Percentiles rank a stretch among this genome's conserved stretches.
These are phyloP conservation scores for Pleodorina starrii DNA, from an alignment of 139 green algal species.

Conservation along the genomic window DNA sequence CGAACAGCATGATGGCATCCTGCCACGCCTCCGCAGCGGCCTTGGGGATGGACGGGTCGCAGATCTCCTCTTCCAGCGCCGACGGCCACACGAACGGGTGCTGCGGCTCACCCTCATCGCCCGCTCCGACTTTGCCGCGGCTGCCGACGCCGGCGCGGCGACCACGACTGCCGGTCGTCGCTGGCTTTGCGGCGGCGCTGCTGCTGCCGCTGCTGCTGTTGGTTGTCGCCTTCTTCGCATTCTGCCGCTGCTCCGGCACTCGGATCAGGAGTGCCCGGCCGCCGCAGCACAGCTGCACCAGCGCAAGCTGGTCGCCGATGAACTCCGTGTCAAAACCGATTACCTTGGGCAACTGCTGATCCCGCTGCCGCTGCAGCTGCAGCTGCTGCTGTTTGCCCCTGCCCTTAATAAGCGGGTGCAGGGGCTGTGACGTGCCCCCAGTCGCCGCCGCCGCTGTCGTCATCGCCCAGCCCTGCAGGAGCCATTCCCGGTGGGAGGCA, in stretches of 20 bases:
- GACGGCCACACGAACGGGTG: not conserved
- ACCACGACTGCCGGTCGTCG: not conserved
- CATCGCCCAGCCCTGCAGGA: not conserved
- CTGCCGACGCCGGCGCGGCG: not conserved
- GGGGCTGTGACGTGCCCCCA: too few species aligned
- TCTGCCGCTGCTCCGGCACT: not conserved
- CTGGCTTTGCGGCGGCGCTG: not conserved
- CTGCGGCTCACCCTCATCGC: too few species aligned
- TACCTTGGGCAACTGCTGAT: not conserved
- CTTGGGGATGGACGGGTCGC: not conserved
- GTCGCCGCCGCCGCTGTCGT: too few species aligned
- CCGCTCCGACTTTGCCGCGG: not conserved
- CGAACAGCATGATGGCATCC: slow-evolving; percentile 43
- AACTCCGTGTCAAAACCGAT: slow-evolving; percentile 48
- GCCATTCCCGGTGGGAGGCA: not conserved
- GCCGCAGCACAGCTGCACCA: slow-evolving; percentile 41
- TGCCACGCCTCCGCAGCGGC: slow-evolving; percentile 48
- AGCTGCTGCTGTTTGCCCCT: not conserved
- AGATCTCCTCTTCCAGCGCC: not conserved
- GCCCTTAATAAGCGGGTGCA: not conserved
- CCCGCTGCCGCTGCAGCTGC: not conserved
- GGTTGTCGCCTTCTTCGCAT: too few species aligned
- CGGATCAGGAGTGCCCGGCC: slow-evolving; percentile 13
- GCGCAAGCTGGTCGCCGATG: not conserved
- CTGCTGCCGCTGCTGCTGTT: not conserved